Evolutionary conservation across 2,329 filamentous ascomycete genomes (phyloP).

Genomic region (Nannizziopsis barbatae): DNA sequence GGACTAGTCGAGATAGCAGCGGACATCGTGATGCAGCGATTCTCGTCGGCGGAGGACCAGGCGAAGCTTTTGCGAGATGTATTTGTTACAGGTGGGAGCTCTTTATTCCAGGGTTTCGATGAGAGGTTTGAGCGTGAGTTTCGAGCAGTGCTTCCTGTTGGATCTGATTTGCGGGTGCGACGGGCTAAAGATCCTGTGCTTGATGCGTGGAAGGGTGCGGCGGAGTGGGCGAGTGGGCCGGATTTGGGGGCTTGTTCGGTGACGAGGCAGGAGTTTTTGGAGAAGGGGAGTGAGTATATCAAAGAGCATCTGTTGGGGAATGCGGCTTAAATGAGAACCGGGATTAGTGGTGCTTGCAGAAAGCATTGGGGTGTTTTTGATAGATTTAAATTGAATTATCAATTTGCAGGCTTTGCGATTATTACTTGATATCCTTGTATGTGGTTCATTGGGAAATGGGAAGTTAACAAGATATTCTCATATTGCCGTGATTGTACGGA

Average conservation of each 20-base stretch:
- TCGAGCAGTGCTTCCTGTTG: conserved; percentile 58
- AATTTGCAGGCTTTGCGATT: too few relatives aligned
- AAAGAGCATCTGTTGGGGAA: conserved; percentile 45
- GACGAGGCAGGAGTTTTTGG: conserved; percentile 69
- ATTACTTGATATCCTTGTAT: too few relatives aligned
- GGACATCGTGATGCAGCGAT: conserved; percentile 75
- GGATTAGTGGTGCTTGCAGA: background rate
- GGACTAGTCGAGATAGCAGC: conserved; percentile 86
- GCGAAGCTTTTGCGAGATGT: conserved; percentile 70
- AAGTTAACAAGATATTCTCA: too few relatives aligned
- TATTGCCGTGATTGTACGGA: too few relatives aligned
- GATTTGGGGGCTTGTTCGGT: conserved; percentile 56
- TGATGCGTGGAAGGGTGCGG: conserved; percentile 90
- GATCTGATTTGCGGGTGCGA: conserved; percentile 56
- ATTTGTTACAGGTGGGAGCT: conserved; percentile 90
- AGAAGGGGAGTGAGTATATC: conserved; percentile 89
- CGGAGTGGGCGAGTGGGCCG: conserved; percentile 58
- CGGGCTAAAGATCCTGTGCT: conserved; percentile 64
- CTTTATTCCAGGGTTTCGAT: conserved; percentile 76
- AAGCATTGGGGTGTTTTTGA: too few relatives aligned
- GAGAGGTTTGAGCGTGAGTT: conserved; percentile 66
- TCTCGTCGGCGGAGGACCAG: conserved; percentile 47
- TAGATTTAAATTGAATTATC: too few relatives aligned
- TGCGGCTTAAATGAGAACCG: background rate
- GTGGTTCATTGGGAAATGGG: too few relatives aligned